Conservation (phyloP, 495 filamentous ascomycete species). For the Antarctomyces pellizariae region DNA sequence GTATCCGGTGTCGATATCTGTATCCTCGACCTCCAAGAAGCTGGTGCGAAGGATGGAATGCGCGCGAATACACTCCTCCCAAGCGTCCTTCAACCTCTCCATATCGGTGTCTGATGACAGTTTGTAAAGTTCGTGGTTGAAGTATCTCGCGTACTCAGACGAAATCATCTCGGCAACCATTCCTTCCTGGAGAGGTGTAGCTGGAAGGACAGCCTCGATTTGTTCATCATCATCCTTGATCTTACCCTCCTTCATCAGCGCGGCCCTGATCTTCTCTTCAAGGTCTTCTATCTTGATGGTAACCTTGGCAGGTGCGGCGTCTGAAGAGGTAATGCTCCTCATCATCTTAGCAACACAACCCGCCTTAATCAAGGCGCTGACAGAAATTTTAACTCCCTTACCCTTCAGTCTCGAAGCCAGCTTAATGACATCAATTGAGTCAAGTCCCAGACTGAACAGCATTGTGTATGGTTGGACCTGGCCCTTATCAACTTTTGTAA, state of each 20-base stretch:
- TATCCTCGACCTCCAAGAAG: slow-evolving; percentile 38
- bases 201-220: slow-evolving; percentile 31
- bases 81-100: slow-evolving; percentile 29
- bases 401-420: slow-evolving; percentile 40
- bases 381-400: slow-evolving; percentile 30
- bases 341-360: slow-evolving; percentile 35
- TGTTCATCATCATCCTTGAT: slow-evolving; percentile 10
- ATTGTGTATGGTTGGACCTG: slow-evolving; percentile 45
- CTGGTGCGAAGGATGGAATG: slow-evolving; percentile 52
- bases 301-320: no score
- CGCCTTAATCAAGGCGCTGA: slow-evolving; percentile 44
- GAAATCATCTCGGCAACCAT: slow-evolving; percentile 56
- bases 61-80: slow-evolving; percentile 27
- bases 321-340: no score
- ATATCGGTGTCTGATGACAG: slow-evolving; percentile 25
- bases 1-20: slow-evolving; percentile 27
- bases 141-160: slow-evolving; percentile 45
- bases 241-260: slow-evolving; percentile 14
- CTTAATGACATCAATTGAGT: slow-evolving; percentile 60
- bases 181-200: slow-evolving; percentile 58
- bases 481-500: slow-evolving; percentile 27
- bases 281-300: slow-evolving; percentile 11
- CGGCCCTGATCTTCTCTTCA: slow-evolving; percentile 14
- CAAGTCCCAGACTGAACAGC: slow-evolving; percentile 65
- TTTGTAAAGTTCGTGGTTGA: slow-evolving; percentile 51